Base-by-base conservation (phyloP, 1,284 basidiomycete species). In the Boletellus deceptivus region DNA sequence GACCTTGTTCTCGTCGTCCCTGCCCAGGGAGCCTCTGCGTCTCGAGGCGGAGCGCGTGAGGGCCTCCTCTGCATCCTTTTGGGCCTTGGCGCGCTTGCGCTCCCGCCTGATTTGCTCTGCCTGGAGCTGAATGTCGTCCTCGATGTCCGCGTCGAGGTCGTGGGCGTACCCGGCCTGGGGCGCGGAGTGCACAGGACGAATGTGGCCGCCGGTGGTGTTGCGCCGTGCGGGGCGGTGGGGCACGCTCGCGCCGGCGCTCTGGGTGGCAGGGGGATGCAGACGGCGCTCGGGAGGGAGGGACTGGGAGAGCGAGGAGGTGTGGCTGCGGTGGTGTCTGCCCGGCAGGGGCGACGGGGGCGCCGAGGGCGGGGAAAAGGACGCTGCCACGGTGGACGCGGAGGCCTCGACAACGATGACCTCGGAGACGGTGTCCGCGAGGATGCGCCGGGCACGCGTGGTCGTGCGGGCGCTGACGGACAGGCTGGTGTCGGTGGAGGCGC, bases 21-120 rank as follows among this genome's bases (percentile, higher is more conserved):
- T 60, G 55, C 60, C 49, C 2, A 61, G 1, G 1, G 62, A 60
- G 6, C 63, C 55, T 25, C 51, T 50, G 40, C 41, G 53, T 36
- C 22, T 52, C 33, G 63, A 65, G n/a, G 55, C 52, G 40, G 64
- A 62, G 45, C 68, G 67, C 20, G 75, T 79, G 41, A 80, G 63
- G 14, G 74, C 76, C 18, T 72, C 68, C 41, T 71, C 68, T 1
- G 65, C 70, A 39, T 76, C 74, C 53, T 79, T 77, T 61, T 78
- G 78, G 47, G 78, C 78, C 64, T 86, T 86, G 43, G 79, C 82
- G 17, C 88, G 74, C 64, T 89, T 89, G 37, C 92, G 75, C 70
- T 94, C 90, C 40, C 84, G 72, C 36, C 91, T 73, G 49, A 94
- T 91, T 57, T 84, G 83, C 59, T 93, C 91, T 1, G 91, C 89